phyloP scores from a whole-genome alignment of 352 stramenopile genomes.

The Phytopythium aichiense region DNA sequence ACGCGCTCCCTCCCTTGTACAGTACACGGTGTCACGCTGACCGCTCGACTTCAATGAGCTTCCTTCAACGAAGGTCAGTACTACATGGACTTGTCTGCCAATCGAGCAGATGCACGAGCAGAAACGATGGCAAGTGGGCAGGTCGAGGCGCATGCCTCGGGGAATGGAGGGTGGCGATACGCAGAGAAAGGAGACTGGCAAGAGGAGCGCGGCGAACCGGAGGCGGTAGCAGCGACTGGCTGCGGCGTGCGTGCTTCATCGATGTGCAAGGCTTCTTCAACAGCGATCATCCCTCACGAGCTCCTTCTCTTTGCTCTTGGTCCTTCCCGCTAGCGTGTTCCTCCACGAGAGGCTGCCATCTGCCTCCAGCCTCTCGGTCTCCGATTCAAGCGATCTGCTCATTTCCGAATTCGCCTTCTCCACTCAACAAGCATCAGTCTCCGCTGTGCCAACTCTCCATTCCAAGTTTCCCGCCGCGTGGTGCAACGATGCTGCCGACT shows the following conservation, averaged over 20 bases:
- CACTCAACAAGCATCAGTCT: not conserved
- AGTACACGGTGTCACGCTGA: not conserved
- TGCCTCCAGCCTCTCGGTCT: not conserved
- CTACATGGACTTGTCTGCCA: not conserved
- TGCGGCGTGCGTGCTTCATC: too few species aligned
- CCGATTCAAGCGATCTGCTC: not conserved
- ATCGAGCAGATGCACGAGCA: not conserved
- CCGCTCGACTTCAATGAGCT: not conserved
- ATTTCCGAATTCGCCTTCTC: slow-evolving; percentile 1
- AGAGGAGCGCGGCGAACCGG: not conserved
- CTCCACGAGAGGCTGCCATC: too few species aligned
- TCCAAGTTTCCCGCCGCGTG: not conserved
- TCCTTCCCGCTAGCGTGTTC: not conserved
- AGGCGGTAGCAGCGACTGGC: not conserved
- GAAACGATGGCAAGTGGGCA: not conserved
- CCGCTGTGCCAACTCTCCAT: not conserved
- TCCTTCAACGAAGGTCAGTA: not conserved
- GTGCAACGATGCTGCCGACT: not conserved
- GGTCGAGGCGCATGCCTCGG: too few species aligned
- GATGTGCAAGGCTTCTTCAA: not conserved
- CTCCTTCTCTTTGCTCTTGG: not conserved
- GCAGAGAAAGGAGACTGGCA: not conserved
- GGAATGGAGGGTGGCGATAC: not conserved
- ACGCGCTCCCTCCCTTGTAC: not conserved
- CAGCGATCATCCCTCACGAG: too few species aligned